phyloP scores from a whole-genome alignment of 78 protist species.

The Pigoraptor vietnamica region DNA sequence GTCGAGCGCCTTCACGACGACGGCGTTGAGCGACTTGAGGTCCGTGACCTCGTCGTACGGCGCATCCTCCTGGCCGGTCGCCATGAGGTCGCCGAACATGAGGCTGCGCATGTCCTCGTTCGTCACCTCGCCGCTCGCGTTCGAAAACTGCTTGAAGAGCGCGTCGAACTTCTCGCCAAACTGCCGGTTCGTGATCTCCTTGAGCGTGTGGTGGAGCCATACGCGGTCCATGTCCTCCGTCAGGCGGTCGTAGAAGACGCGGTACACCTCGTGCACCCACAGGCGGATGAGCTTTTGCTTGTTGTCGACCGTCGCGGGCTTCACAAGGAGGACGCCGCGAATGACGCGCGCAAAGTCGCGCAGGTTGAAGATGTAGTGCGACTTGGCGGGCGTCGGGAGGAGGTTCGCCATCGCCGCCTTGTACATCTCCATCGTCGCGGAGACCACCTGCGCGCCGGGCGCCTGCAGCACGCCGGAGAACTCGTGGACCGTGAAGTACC shows the following conservation, averaged over 20 bases:
- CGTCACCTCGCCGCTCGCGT: neutral
- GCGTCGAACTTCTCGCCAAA: neutral
- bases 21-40: neutral
- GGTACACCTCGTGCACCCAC: conserved; percentile 37
- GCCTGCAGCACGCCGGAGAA: neutral
- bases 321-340: conserved; percentile 46
- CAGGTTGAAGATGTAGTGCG: conserved; percentile 83
- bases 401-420: neutral
- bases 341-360: conserved; percentile 72
- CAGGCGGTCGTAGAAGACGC: conserved; percentile 33
- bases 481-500: neutral
- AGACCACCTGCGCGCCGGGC: neutral
- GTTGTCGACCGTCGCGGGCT: neutral
- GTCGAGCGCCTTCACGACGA: conserved; percentile 51
- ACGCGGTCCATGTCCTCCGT: conserved; percentile 36
- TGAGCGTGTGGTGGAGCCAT: conserved; percentile 18
- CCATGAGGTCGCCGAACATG: conserved; percentile 54
- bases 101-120: conserved; percentile 24
- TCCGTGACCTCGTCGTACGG: conserved; percentile 48
- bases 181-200: neutral
- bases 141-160: neutral
- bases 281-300: conserved; percentile 8
- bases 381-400: conserved; percentile 75
- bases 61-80: conserved; percentile 16
- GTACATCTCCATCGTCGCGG: neutral